Conservation (phyloP, 2,329 filamentous ascomycete genomes). For the Colletotrichum somersetense region DNA sequence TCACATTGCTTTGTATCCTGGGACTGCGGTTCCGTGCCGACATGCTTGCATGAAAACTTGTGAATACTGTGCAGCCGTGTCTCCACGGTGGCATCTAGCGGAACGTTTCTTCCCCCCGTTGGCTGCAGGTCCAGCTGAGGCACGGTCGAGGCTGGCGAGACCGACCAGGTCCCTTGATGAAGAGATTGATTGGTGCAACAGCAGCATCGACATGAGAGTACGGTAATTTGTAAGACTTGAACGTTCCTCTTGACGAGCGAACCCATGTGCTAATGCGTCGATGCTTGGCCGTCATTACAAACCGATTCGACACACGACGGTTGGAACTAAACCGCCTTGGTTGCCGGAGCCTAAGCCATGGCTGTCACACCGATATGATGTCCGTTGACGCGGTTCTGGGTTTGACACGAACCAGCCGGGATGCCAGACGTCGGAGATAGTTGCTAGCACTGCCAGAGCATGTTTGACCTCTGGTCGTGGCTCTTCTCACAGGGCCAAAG, state of each 20-base stretch:
- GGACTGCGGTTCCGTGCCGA: not conserved
- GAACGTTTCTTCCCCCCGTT: not conserved
- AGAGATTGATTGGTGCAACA: not conserved
- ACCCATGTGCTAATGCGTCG: not conserved
- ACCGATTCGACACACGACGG: constrained; percentile 22
- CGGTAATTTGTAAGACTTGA: not conserved
- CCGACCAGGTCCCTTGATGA: constrained; percentile 2
- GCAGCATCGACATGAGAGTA: not conserved
- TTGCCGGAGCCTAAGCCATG: constrained; percentile 20
- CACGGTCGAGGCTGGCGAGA: constrained; percentile 20
- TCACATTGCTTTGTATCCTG: not conserved
- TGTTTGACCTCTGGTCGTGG: not conserved
- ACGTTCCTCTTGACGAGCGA: not conserved
- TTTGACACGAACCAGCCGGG: constrained; percentile 9
- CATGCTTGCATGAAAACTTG: not conserved
- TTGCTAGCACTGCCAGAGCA: not conserved
- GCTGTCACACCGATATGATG: constrained; percentile 18
- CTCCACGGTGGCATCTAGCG: constrained; percentile 18
- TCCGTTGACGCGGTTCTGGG: not conserved
- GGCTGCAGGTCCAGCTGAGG: constrained; percentile 25
- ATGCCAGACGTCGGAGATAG: not conserved
- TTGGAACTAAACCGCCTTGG: constrained; percentile 22
- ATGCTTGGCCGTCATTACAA: not conserved
- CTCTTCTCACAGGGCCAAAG: not conserved
- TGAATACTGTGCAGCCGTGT: constrained; percentile 4